Conservation (phyloP, 2,329 filamentous ascomycete species). For the Rhytidhysteron rufulum region DNA sequence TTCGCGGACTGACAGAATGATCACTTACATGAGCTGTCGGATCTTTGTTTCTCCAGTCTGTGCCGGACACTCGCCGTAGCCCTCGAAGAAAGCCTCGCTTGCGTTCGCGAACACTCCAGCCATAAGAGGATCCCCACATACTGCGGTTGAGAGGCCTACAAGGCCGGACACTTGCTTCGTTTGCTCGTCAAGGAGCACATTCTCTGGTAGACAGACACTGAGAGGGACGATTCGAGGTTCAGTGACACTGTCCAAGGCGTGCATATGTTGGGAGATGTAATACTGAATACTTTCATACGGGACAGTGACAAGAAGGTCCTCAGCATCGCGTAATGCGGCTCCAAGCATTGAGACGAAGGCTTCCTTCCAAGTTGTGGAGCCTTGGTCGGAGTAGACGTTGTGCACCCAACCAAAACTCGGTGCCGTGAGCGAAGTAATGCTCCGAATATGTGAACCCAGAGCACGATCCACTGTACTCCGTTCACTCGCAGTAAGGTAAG, state of each 20-base stretch:
- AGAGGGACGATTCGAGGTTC: conserved; percentile 51
- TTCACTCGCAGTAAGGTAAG: conserved; percentile 32
- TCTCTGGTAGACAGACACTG: conserved; percentile 45
- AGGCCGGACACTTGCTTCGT: conserved; percentile 49
- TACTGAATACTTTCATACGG: conserved; percentile 54
- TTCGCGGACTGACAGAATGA: background rate
- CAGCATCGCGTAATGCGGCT: conserved; percentile 52
- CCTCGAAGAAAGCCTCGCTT: conserved; percentile 40
- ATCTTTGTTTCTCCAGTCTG: conserved; percentile 26
- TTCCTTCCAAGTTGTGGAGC: conserved; percentile 50
- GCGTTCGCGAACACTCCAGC: conserved; percentile 42
- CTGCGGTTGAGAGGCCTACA: conserved; percentile 49
- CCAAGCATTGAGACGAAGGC: conserved; percentile 53
- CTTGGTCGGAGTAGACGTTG: conserved; percentile 43
- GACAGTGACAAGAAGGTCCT: conserved; percentile 56
- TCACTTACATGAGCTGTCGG: conserved; percentile 41
- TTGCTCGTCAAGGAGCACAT: conserved; percentile 49
- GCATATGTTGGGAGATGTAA: conserved; percentile 42
- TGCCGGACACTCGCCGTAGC: conserved; percentile 37
- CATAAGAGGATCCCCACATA: conserved; percentile 57
- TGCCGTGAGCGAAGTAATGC: conserved; percentile 44
- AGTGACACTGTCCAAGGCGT: conserved; percentile 48
- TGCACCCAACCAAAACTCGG: conserved; percentile 50
- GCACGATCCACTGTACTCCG: conserved; percentile 37
- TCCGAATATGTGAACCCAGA: conserved; percentile 38